These are phyloP conservation scores for Yarrowia sp. DNA, from an alignment of 805 yeast genomes.

Conservation along the genomic window DNA sequence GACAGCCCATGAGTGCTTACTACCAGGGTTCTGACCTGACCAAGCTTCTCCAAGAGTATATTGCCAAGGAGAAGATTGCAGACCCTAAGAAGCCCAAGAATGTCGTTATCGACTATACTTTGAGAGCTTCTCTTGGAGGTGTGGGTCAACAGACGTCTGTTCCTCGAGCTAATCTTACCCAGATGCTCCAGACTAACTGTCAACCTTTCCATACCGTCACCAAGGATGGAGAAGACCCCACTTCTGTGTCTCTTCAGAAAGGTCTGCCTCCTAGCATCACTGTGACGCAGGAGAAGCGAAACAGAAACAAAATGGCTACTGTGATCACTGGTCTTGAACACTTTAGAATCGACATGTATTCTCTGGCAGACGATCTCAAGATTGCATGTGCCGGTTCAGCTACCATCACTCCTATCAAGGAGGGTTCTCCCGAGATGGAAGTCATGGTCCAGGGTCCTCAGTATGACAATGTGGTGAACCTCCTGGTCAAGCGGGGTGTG, in stretches of 20 bases:
- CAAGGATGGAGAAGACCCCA: constrained; percentile 55
- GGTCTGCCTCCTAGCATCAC: constrained; percentile 74
- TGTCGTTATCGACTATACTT: constrained; percentile 62
- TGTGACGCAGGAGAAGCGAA: constrained; percentile 74
- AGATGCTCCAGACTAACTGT: constrained; percentile 56
- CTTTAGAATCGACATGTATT: constrained; percentile 68
- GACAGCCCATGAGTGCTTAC: constrained; percentile 44
- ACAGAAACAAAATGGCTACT: constrained; percentile 84
- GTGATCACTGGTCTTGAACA: constrained; percentile 71
- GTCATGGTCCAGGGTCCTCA: constrained; percentile 94
- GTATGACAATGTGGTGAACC: constrained; percentile 63
- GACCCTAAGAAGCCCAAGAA: constrained; percentile 60
- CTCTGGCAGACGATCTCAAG: constrained; percentile 71
- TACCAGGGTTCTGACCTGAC: constrained; percentile 66
- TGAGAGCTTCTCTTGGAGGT: constrained; percentile 55
- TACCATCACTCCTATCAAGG: constrained; percentile 55
- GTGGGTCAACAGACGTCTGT: constrained; percentile 44
- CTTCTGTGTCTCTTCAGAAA: constrained; percentile 49
- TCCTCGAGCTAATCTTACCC: constrained; percentile 51
- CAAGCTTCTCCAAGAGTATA: constrained; percentile 61
- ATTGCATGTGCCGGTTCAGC: constrained; percentile 89
- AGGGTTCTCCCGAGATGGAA: constrained; percentile 65
- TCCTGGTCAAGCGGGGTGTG: constrained; percentile 68
- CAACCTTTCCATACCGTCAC: constrained; percentile 56
- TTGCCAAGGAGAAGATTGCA: constrained; percentile 60